Conservation (phyloP, 2,329 filamentous ascomycete species). For the Ascosphaera acerosa region DNA sequence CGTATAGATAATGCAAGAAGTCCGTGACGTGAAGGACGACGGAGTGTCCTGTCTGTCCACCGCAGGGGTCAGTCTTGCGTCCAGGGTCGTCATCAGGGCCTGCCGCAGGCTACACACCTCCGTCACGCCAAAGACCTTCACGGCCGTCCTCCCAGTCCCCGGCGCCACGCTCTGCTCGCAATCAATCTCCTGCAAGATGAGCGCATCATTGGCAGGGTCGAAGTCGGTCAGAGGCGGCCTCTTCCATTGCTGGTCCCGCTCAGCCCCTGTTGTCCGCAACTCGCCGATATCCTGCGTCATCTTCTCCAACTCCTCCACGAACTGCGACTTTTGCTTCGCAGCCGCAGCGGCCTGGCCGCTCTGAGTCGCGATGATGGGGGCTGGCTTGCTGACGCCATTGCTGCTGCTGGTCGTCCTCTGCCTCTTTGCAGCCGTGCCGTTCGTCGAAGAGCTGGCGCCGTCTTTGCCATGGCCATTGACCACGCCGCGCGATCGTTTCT, state of each 20-base stretch:
- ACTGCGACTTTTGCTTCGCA: conserved; percentile 64
- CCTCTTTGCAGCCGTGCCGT: too few species aligned
- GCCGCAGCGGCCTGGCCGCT: too few species aligned
- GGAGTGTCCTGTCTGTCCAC: conserved; percentile 44
- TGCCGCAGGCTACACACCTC: conserved; percentile 28
- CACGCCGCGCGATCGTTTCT: too few species aligned
- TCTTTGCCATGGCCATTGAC: too few species aligned
- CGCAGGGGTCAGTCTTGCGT: conserved; percentile 4
- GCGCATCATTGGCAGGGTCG: conserved; percentile 35
- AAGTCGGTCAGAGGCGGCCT: conserved; percentile 36
- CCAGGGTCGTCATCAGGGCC: conserved; percentile 10
- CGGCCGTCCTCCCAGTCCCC: conserved; percentile 47
- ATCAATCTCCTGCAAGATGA: conserved; percentile 93
- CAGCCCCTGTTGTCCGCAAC: conserved; percentile 62
- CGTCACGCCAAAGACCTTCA: conserved; percentile 88
- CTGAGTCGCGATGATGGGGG: too few species aligned
- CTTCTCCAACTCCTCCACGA: conserved; percentile 87
- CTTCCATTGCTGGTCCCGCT: conserved; percentile 86
- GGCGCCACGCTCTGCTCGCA: conserved; percentile 66
- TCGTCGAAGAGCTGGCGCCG: too few species aligned
- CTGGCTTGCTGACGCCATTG: too few species aligned
- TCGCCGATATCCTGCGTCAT: conserved; percentile 79
- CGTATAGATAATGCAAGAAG: conserved; percentile 89
- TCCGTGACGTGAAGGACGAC: conserved; percentile 85
- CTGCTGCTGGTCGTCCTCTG: too few species aligned